Base-by-base conservation (phyloP, 2,329 filamentous ascomycete species). In the Neocucurbitaria cava region DNA sequence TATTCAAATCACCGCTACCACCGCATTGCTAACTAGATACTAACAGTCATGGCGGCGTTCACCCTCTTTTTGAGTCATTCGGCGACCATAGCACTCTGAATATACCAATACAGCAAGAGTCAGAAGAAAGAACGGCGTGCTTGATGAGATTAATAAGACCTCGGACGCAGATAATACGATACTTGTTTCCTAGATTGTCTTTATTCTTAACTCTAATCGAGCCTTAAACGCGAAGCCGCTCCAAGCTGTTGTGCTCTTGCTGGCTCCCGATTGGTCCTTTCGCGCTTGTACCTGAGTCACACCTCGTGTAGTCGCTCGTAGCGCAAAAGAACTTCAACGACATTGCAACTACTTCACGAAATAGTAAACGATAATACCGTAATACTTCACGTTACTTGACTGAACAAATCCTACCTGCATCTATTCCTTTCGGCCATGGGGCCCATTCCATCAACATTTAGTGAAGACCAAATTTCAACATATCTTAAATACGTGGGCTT, bases 401-500 rank as follows among this genome's bases (percentile, higher is more conserved):
- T n/a, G n/a, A n/a, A n/a, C n/a, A n/a, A n/a, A n/a, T n/a, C n/a
- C n/a, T n/a, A n/a, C n/a, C n/a, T n/a, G n/a, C n/a, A n/a, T n/a
- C n/a, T n/a, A n/a, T n/a, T n/a, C n/a, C n/a, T 21, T 23, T 39
- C 17, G 1, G 18, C 18, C 36, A 62, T 62, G 57, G 35, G n/a
- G n/a, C n/a, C 17, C 36, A 18, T 38, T 15, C 54, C 57, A 1
- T 58, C 60, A 9, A 42, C 46, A 21, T 77, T 73, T 48, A 68
- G 59, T 9, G 46, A 62, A 17, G 48, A 61, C 0, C 71, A 77
- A 46, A 41, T 77, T n/a, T 59, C 55, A 11, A 63, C 60, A 10
- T 78, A 74, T 47, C 57, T 78, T 2, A 30, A 62, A 3, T 64
- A 75, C 52, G 69, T 78, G 45, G 41, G 56, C 17, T 66, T 78